phyloP scores from a whole-genome alignment of 2,329 filamentous ascomycete species.

The Nectriaceae sp. region DNA sequence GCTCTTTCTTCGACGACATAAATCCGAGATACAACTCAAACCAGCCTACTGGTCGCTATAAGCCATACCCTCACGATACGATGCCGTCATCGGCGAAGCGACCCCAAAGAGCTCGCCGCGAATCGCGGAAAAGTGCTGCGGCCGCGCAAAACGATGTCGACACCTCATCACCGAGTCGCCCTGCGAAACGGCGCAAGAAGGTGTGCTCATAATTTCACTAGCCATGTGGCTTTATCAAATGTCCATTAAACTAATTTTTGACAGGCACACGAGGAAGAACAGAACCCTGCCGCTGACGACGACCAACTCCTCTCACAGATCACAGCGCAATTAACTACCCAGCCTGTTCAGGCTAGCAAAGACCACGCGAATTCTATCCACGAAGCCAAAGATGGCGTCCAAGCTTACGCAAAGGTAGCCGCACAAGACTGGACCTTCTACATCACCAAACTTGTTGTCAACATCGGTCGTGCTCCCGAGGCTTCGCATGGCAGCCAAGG shows the following conservation, averaged over 20 bases:
- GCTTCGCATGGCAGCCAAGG: conserved; percentile 36
- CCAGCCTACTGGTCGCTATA: no score
- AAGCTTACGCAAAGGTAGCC: conserved; percentile 81
- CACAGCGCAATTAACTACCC: conserved; percentile 51
- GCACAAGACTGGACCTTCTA: conserved; percentile 85
- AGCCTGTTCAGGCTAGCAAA: conserved; percentile 58
- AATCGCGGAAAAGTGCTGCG: conserved; percentile 37
- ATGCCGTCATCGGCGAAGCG: conserved; percentile 44
- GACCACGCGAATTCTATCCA: conserved; percentile 67
- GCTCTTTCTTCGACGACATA: conserved; percentile 12
- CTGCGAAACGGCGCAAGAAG: conserved; percentile 67
- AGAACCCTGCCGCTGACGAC: conserved; percentile 49
- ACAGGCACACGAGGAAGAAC: conserved; percentile 42
- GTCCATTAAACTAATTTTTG: neutral
- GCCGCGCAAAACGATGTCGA: conserved; percentile 42
- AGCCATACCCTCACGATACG: no score
- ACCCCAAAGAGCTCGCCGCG: conserved; percentile 40
- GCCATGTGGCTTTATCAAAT: conserved; percentile 1
- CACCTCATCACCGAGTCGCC: conserved; percentile 60
- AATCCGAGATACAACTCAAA: conserved; percentile 27
- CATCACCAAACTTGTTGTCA: conserved; percentile 72
- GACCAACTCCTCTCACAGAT: conserved; percentile 59
- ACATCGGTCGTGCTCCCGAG: conserved; percentile 73
- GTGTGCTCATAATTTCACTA: conserved; percentile 36
- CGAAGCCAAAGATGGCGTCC: conserved; percentile 63